Evolutionary conservation across 345 rosid genomes (phyloP).

Genomic region (Hibiscus mutabilis): DNA sequence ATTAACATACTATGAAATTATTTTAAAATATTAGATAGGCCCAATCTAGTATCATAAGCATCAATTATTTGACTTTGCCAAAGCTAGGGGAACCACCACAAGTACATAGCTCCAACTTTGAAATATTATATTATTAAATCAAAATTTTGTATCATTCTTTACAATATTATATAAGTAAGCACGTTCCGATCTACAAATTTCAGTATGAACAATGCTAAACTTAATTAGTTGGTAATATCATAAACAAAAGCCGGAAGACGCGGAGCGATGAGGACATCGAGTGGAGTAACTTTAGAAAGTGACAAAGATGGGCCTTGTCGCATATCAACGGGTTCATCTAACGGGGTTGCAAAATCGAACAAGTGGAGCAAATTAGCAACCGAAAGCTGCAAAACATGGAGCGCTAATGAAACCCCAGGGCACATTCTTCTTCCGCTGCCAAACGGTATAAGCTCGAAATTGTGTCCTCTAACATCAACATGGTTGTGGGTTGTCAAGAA

Average conservation of each 20-base stretch:
- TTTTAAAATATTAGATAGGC: too few species aligned
- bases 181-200: too few species aligned
- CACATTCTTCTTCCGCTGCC: slow-evolving; percentile 29
- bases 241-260: too few species aligned
- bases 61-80: neutral
- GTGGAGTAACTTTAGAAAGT: too few species aligned
- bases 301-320: too few species aligned
- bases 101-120: neutral
- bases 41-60: neutral
- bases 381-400: slow-evolving; percentile 23
- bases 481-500: slow-evolving; percentile 27
- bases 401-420: slow-evolving; percentile 27
- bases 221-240: too few species aligned
- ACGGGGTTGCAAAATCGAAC: too few species aligned
- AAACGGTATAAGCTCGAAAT: slow-evolving; percentile 22
- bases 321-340: slow-evolving; percentile 27
- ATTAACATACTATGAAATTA: too few species aligned
- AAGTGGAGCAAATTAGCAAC: slow-evolving; percentile 25
- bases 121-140: neutral
- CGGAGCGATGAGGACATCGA: too few species aligned
- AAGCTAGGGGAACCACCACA: neutral
- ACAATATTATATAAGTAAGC: too few species aligned
- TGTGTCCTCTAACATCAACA: slow-evolving; percentile 9
- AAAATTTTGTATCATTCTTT: too few species aligned
- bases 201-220: neutral